Base-by-base conservation (phyloP, 2,329 filamentous ascomycete species). In the Whalleya microplaca region DNA sequence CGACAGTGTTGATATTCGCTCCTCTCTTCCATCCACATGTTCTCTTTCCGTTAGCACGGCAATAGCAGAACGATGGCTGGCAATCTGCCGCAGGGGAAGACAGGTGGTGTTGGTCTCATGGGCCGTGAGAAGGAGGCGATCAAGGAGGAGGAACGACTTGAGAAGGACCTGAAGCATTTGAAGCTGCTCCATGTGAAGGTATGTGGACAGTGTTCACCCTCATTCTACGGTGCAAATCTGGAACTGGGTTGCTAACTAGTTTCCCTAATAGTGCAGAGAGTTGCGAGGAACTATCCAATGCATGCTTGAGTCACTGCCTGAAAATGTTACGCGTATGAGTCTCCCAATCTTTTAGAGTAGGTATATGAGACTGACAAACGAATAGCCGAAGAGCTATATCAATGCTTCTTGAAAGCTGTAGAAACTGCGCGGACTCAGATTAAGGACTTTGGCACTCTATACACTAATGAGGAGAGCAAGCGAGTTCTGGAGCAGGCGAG, bases 111-210 rank as follows among this genome's bases (percentile, higher is more conserved):
- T 57, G 43, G 58, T 56, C 49, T 37, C 51, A 40, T 55, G 43
- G 57, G 53, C 19, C 63, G 64, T 32, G 57, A 60, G 27, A 66
- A 52, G 37, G 67, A 71, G 41, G 74, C 75, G 52, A 66, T 70
- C 8, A 74, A 75, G 72, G 77, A 82, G 46, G 81, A 85, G 67
- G 74, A 77, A 52, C 77, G 77, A 55, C 73, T 85, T 6, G 76
- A 80, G 56, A 73, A 77, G 56, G 78, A 77, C 21, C 74, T 85
- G 64, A 72, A 79, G 64, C 75, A 78, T 32, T 74, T 85, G 50
- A 81, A 83, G 63, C 72, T 81, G 45, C 71, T 84, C n/a, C 81
- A 85, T 64, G 73, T 82, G 64, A 80, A 82, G 76, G 83, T 79
- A 77, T 64, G 66, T 64, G 66, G 50, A 41, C 20, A 16, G 9